Base-by-base conservation (phyloP, 2,329 filamentous ascomycete genomes). In the Aplosporella prunicola region DNA sequence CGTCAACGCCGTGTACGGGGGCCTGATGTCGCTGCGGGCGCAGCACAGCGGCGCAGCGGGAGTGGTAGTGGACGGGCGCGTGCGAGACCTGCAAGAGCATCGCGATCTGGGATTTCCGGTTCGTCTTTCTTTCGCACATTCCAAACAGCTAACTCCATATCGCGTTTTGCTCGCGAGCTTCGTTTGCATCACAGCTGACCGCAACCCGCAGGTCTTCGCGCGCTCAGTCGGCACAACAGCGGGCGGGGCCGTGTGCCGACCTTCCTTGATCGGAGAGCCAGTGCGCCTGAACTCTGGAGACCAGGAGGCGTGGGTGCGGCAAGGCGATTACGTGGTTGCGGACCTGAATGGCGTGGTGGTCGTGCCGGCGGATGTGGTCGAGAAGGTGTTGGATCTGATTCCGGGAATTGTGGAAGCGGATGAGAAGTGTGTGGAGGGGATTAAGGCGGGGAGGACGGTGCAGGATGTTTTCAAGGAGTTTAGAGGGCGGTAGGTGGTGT, bases 341-440 rank as follows among this genome's bases (percentile, higher is more conserved):
- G 71, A 69, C 34, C 84, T 93, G 1, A 83, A 88, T 46, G 74
- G 77, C 47, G 74, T 91, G 3, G 75, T 93, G 44, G 80, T 84
- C 42, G 69, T 71, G 32, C 60, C 94, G 53, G 70, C 80, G 40
- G 80, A 86, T 45, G 80, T 91, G 62, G 89, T 89, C 76, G 71
- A 67, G 44, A 77, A 81, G 49, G 78, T 81, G 16, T 24, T 36
- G 9, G 33, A 28, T 22, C 9, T 18, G 15, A 14, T 36, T 9
- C 33, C 33, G 11, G 26, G 15, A 5, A 14, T 27, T 13, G 33
- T 28, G 4, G 23, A 27, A 8, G 33, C 24, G 24, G 33, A 36
- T 11, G 25, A 29, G 6, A 37, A 27, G 25, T 29, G 25, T 9
- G 33, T 13, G 7, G 33, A 27, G 24, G 33, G 16, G 5, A 27